Percentiles rank a stretch among this genome's conserved stretches.
Evolutionary conservation across 2,329 filamentous ascomycete genomes (phyloP).

Genomic region (Aspergillus sp.): DNA sequence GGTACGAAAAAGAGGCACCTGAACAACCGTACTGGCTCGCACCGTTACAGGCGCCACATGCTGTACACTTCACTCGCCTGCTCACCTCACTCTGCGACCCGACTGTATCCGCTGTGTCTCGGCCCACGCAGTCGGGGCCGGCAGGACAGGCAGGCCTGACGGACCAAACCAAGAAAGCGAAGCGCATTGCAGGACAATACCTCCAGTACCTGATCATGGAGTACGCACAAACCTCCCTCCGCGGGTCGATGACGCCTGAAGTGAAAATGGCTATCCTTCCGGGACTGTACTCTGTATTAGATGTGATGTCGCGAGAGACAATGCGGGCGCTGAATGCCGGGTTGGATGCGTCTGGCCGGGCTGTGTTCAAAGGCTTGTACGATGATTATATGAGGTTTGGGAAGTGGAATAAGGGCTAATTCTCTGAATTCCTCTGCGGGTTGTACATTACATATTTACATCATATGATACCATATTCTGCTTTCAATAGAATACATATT

Average conservation of each 20-base stretch:
- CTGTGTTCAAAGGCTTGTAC: constrained; percentile 46
- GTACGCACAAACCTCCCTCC: constrained; percentile 48
- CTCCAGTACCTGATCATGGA: constrained; percentile 50
- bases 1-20: constrained; percentile 14
- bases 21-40: constrained; percentile 26
- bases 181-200: constrained; percentile 50
- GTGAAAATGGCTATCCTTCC: constrained; percentile 47
- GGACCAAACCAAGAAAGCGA: constrained; percentile 53
- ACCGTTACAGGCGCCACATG: constrained; percentile 36
- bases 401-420: constrained; percentile 40
- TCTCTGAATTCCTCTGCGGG: background rate
- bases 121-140: constrained; percentile 19
- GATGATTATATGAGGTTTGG: constrained; percentile 44
- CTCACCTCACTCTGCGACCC: constrained; percentile 55
- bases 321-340: constrained; percentile 45
- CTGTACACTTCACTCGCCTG: constrained; percentile 45
- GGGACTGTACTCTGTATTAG: constrained; percentile 46
- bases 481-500: background rate
- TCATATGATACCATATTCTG: constrained; percentile 1
- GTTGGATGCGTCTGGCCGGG: constrained; percentile 45
- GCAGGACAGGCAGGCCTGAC: constrained; percentile 42
- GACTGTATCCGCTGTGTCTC: constrained; percentile 47
- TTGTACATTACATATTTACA: background rate
- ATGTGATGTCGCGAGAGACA: constrained; percentile 44
- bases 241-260: constrained; percentile 41